phyloP scores from a whole-genome alignment of 2,329 filamentous ascomycete species.

The Penicillium sp. region DNA sequence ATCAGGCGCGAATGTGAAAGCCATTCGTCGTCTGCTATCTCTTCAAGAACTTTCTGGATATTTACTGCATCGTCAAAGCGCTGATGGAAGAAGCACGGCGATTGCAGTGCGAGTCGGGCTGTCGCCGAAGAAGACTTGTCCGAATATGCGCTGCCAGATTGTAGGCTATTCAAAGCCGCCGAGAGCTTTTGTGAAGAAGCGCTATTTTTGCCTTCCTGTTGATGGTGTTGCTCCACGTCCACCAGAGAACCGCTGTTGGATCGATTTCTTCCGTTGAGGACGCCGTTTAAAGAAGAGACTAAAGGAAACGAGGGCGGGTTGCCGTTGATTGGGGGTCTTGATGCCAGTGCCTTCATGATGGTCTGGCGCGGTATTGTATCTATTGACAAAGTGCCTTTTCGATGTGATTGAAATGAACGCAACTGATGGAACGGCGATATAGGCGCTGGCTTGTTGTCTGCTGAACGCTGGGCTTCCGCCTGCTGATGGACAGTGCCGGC shows the following conservation, averaged over 20 bases:
- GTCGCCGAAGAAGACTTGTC: constrained; percentile 40
- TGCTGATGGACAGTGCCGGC: constrained; percentile 17
- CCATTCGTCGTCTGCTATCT: constrained; percentile 81
- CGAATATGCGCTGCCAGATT: constrained; percentile 33
- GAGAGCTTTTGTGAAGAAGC: constrained; percentile 59
- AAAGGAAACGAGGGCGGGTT: constrained; percentile 58
- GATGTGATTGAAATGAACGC: constrained; percentile 38
- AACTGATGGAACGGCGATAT: constrained; percentile 32
- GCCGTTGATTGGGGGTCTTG: constrained; percentile 48
- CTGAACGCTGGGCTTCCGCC: constrained; percentile 16
- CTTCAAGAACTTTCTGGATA: constrained; percentile 89
- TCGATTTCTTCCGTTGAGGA: constrained; percentile 42
- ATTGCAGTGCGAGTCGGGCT: constrained; percentile 66
- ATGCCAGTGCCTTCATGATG: constrained; percentile 76
- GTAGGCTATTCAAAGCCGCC: constrained; percentile 52
- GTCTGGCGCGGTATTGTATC: constrained; percentile 73
- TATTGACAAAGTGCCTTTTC: constrained; percentile 54
- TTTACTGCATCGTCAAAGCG: constrained; percentile 95
- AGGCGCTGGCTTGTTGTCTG: constrained; percentile 27
- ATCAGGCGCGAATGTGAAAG: constrained; percentile 92
- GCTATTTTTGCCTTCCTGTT: constrained; percentile 34
- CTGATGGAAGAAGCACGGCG: constrained; percentile 96
- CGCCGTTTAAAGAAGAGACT: constrained; percentile 58
- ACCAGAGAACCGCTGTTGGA: constrained; percentile 16
- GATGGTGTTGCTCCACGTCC: constrained; percentile 15